These are phyloP conservation scores for Discostella stelligeroides DNA, from an alignment of 108 stramenopile genomes.

Conservation along the genomic window DNA sequence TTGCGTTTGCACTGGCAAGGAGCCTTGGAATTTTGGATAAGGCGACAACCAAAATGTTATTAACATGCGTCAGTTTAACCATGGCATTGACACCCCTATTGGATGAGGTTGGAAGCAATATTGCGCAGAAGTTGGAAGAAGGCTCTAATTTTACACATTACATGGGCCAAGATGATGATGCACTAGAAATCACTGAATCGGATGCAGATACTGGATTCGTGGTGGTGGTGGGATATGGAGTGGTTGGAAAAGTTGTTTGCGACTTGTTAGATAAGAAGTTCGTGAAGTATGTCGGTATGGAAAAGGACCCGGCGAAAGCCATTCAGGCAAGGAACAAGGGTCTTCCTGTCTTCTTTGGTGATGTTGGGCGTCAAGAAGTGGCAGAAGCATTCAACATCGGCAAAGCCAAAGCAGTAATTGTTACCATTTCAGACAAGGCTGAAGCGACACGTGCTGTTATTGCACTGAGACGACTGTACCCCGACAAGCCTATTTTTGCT, in stretches of 20 bases:
- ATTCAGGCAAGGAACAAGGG: conserved; percentile 93
- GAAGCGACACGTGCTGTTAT: conserved; percentile 92
- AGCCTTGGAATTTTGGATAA: conserved; percentile 79
- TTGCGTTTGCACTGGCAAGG: conserved; percentile 93
- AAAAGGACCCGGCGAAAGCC: conserved; percentile 91
- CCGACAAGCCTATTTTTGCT: conserved; percentile 90
- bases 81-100: conserved; percentile 94
- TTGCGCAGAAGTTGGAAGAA: conserved; percentile 85
- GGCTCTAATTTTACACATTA: conserved; percentile 89
- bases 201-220: conserved; percentile 82
- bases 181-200: conserved; percentile 85
- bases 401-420: conserved; percentile 91
- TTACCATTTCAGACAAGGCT: conserved; percentile 88
- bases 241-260: conserved; percentile 94
- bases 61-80: conserved; percentile 93
- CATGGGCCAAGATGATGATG: conserved; percentile 87
- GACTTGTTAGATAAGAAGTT: conserved; percentile 93
- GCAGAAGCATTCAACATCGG: conserved; percentile 93
- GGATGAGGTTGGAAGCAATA: conserved; percentile 60
- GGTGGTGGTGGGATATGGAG: conserved; percentile 94
- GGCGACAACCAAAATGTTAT: conserved; percentile 83
- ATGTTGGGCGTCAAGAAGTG: conserved; percentile 91
- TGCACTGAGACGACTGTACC: conserved; percentile 86
- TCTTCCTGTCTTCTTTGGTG: conserved; percentile 95
- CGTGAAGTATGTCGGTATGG: conserved; percentile 93